Conservation (phyloP, 257 asterid species). For the Solanum appendiculatum region DNA sequence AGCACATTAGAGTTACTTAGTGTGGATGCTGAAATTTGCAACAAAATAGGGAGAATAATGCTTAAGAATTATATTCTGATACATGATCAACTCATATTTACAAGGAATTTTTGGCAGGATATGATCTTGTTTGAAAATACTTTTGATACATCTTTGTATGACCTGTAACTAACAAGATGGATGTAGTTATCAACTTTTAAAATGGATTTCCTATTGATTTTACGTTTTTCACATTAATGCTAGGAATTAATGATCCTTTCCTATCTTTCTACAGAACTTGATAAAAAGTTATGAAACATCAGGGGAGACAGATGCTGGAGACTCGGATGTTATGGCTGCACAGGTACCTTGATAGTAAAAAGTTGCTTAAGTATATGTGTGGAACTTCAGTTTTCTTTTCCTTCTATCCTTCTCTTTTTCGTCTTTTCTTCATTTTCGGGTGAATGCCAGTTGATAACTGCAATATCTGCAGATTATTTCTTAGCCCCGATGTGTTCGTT, state of each 20-base stretch:
- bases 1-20: not conserved
- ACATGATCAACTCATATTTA: not conserved
- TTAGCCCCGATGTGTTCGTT: not conserved
- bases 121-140: not conserved
- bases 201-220: not conserved
- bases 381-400: not conserved
- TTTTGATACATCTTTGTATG: not conserved
- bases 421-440: not conserved
- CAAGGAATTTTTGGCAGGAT: not conserved
- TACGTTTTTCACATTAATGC: not conserved
- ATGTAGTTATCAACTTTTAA: not conserved
- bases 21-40: not conserved
- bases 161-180: not conserved
- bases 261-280: conserved; percentile 26
- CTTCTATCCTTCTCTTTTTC: not conserved
- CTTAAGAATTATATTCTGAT: not conserved
- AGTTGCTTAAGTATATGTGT: not conserved
- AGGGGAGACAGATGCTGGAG: conserved; percentile 41
- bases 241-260: not conserved
- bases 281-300: conserved; percentile 39
- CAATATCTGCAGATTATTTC: not conserved
- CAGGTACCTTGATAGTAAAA: conserved; percentile 29
- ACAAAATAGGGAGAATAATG: not conserved
- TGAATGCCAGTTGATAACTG: not conserved
- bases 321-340: conserved; percentile 45